Percentiles rank a stretch among this genome's conserved stretches.
These are phyloP conservation scores for Microglena sp. DNA, from an alignment of 139 green algal species.

Conservation along the genomic window DNA sequence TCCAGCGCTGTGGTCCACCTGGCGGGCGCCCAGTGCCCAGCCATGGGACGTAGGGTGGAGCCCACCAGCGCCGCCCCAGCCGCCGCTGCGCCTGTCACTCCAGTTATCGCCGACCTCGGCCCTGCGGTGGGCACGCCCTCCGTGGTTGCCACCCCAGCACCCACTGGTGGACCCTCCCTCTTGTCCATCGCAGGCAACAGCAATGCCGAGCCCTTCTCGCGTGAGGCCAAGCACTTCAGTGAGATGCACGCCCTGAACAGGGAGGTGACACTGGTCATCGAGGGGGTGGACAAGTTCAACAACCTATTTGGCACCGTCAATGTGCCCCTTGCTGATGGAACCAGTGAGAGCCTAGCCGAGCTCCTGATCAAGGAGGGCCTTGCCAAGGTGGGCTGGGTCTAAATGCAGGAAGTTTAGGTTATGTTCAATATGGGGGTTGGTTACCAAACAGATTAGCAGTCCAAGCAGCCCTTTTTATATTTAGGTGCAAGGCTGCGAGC, in stretches of 20 bases:
- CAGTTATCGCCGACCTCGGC: too few species aligned
- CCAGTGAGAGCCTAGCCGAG: slow-evolving; percentile 51
- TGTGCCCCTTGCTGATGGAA: not conserved
- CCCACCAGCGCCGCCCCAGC: slow-evolving; percentile 6
- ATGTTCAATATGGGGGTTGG: too few species aligned
- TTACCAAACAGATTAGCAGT: too few species aligned
- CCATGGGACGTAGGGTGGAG: slow-evolving; percentile 46
- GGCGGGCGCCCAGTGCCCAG: slow-evolving; percentile 69
- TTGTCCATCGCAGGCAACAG: slow-evolving; percentile 7
- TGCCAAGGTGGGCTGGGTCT: slow-evolving; percentile 42
- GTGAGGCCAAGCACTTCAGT: slow-evolving; percentile 79
- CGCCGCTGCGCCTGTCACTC: slow-evolving; percentile 5
- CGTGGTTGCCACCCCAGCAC: too few species aligned
- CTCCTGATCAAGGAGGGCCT: slow-evolving; percentile 49
- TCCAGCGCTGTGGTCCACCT: slow-evolving; percentile 51
- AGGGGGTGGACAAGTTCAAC: slow-evolving; percentile 80
- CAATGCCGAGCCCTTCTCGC: slow-evolving; percentile 74
- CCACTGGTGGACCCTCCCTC: too few species aligned
- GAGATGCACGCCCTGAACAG: slow-evolving; percentile 64
- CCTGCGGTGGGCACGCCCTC: too few species aligned
- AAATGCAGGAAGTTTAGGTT: too few species aligned
- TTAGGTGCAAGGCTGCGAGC: too few species aligned
- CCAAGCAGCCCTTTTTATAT: too few species aligned
- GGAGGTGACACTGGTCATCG: slow-evolving; percentile 60
- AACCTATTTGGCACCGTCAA: slow-evolving; percentile 74